Evolutionary conservation across 192 early-diverging fungal species (phyloP), one percentile per base, ranked within the genome.

Genomic region (Linnemannia exigua): DNA sequence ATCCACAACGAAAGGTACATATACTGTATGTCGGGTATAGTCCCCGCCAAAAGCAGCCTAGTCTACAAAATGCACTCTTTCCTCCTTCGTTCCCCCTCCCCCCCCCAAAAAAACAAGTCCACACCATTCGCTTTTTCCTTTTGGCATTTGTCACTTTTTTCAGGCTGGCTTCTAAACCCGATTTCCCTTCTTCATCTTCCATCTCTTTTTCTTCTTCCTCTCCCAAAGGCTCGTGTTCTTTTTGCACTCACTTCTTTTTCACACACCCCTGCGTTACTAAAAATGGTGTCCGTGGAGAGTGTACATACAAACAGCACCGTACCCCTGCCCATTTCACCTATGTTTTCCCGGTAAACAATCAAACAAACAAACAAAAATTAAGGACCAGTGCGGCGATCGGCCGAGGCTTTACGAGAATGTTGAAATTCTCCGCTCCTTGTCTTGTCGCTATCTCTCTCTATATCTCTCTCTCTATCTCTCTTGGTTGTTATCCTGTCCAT

Each of bases 331-430:
- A 48, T 48, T 58, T 25, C n/a, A 4, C n/a, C 22, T n/a, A 58
- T 25, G 52, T 58, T 58, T 58, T 58, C 52, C 52, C 52, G 52
- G 52, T 58, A 58, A 58, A 58, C n/a, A 58, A 25, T n/a, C 51
- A 52, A 52, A 48, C 47, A n/a, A n/a, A n/a, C n/a, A n/a, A n/a
- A n/a, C n/a, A 52, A 16, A 58, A 25, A 58, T 25, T 20, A 58
- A 0, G 48, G n/a, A 58, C n/a, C 52, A 58, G 52, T 58, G 52
- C 52, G n/a, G n/a, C 52, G 22, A 58, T 58, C n/a, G 52, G 52
- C 6, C 52, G 52, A 58, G 52, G n/a, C 52, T n/a, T n/a, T 44
- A 44, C 52, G 1, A 8, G n/a, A 28, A 8, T 20, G 22, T 58
- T 58, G 52, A 58, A n/a, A 58, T 22, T 58, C 52, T 25, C 52